phyloP scores from a whole-genome alignment of 176 grass and related monocot species.

The Urochloa ruziziensis region DNA sequence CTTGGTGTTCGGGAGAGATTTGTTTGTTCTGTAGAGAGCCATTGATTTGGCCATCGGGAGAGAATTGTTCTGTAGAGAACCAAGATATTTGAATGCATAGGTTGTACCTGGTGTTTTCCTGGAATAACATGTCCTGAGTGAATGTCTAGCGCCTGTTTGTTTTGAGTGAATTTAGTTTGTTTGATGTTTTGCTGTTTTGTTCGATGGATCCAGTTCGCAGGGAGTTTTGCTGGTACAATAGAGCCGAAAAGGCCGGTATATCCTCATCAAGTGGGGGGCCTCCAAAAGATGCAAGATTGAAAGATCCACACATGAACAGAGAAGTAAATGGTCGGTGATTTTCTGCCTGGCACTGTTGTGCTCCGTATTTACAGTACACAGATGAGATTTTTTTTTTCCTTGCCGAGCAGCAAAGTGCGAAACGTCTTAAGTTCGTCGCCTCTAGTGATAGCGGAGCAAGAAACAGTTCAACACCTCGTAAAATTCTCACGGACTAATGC shows the following conservation, averaged over 20 bases:
- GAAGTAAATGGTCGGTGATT: background rate
- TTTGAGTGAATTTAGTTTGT: background rate
- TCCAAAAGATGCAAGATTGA: background rate
- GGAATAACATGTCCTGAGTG: background rate
- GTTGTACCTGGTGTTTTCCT: background rate
- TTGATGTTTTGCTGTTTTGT: background rate
- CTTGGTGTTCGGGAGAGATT: background rate
- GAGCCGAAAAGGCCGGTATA: background rate
- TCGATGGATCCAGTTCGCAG: background rate
- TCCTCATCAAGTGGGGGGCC: background rate
- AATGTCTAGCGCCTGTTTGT: background rate
- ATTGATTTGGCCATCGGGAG: background rate
- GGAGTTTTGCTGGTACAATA: background rate
- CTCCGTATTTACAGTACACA: conserved; percentile 36
- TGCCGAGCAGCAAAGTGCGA: background rate
- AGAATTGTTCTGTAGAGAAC: background rate
- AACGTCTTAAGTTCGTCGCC: background rate
- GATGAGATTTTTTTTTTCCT: background rate
- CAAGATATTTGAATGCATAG: background rate
- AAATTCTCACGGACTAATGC: conserved; percentile 33
- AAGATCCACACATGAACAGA: background rate
- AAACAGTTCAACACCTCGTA: background rate
- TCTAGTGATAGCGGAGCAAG: background rate
- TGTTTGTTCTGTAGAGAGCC: background rate
- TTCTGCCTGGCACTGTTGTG: background rate